phyloP scores from a whole-genome alignment of 2,329 filamentous ascomycete genomes.

The Botryosphaeria dothidea region DNA sequence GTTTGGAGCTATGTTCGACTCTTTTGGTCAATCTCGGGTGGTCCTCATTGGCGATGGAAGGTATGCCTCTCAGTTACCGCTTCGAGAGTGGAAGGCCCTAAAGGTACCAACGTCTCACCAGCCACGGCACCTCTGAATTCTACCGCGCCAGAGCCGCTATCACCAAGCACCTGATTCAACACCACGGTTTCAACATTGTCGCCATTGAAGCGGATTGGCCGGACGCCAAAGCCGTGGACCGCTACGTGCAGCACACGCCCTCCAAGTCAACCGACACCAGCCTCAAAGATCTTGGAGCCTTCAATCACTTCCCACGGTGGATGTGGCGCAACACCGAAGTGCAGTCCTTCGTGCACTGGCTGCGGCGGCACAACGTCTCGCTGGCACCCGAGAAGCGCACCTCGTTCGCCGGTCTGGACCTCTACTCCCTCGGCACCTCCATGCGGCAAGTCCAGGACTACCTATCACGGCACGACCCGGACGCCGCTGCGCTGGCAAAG shows the following conservation, averaged over 20 bases:
- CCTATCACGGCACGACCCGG: slow-evolving; percentile 47
- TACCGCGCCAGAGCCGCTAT: slow-evolving; percentile 54
- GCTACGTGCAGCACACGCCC: slow-evolving; percentile 51
- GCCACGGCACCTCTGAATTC: slow-evolving; percentile 58
- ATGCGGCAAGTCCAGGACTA: slow-evolving; percentile 52
- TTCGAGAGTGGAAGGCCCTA: too few species aligned
- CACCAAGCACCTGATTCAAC: slow-evolving; percentile 51
- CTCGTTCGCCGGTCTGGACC: slow-evolving; percentile 54
- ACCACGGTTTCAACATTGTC: slow-evolving; percentile 54
- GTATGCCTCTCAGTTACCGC: not conserved
- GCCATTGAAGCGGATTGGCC: slow-evolving; percentile 58
- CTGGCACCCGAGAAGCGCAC: slow-evolving; percentile 33
- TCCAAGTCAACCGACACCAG: slow-evolving; percentile 21
- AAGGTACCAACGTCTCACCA: slow-evolving; percentile 23
- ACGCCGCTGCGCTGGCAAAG: slow-evolving; percentile 46
- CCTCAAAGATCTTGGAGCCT: slow-evolving; percentile 38
- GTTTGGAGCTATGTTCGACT: slow-evolving; percentile 31
- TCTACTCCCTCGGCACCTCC: slow-evolving; percentile 52
- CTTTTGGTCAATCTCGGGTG: not conserved
- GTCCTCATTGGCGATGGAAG: not conserved
- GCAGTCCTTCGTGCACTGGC: slow-evolving; percentile 54
- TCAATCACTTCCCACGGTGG: slow-evolving; percentile 56
- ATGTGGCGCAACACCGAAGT: slow-evolving; percentile 59
- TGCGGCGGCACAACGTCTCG: slow-evolving; percentile 42
- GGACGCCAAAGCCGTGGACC: slow-evolving; percentile 53